Base-by-base conservation (phyloP, 2,329 filamentous ascomycete species). In the Diaporthe citri region DNA sequence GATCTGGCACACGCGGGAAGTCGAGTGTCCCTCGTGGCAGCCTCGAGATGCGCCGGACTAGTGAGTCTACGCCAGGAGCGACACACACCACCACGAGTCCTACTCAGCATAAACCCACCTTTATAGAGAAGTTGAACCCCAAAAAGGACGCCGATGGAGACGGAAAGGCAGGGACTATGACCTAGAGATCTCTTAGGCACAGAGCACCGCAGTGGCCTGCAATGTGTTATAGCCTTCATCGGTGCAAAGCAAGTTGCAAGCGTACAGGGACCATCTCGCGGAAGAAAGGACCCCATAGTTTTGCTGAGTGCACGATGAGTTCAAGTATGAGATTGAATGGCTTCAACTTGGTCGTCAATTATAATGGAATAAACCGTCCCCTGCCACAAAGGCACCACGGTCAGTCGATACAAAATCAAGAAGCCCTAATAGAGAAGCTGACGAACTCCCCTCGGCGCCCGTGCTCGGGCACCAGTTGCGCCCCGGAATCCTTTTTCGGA, bases 111-210 rank as follows among this genome's bases (percentile, higher is more conserved):
- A 71, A 82, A 64, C 90, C 90, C 82, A 84, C 88, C 75, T 80
- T 88, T 81, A 43, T 31, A 20, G 85, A 90, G 74, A 88, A 87
- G 79, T 75, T 91, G 51, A 91, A 91, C 82, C 89, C 90, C 2
- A 86, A 82, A 81, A 85, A 83, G 55, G 89, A 91, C 78, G 76
- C 88, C 39, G 84, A 90, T 77, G 83, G 86, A 52, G 89, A 91
- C 81, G 89, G 90, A 74, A 89, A 90, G 84, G 82, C 83, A 39
- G 89, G 89, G 3, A 78, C 90, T 77, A 88, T 90, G 86, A 81
- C 86, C 70, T 89, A 67, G 10, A 43, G 25, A 8, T n/a, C 0
- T 13, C 10, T 22, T n/a, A 3, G 20, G 31, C 22, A 15, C 3
- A 34, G 20, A 4, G 15, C 28, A 22, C 15, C 4, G 31, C 6